Evolutionary conservation across 1,284 basidiomycete genomes (phyloP), one percentile per base, ranked within the genome.

Genomic region (Trametes polyzona): DNA sequence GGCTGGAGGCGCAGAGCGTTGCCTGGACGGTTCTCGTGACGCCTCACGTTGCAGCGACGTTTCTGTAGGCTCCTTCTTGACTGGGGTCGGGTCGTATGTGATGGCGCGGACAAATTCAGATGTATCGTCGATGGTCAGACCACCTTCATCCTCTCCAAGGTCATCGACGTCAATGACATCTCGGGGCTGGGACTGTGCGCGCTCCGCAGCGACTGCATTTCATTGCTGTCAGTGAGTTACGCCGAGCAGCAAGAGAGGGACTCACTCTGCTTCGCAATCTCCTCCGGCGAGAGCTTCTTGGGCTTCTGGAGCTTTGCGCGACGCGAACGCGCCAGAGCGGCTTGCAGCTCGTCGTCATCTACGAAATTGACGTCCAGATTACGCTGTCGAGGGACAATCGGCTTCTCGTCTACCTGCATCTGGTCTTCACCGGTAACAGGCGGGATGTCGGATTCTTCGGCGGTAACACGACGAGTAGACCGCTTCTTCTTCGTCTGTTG

Each of bases 301-400:
- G 81, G 74, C 71, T 90, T 93, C 70, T 87, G 87, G 2, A 93
- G 82, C 65, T 92, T 92, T 35, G 88, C 88, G 66, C 92, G 83
- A 57, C 97, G 82, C 56, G 93, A 87, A 17, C 92, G 85, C 23
- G 96, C 91, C 52, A 99, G 81, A 26, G 93, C 93, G 30, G 93
- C 93, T 79, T 98, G 95, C 35, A 99, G 82, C 69, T 99, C 97
- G 73, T 99, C 97, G 72, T 99, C 97, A 75, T 99, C 97, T 62
- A 99, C 90, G 72, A 98, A 92, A 75, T 98, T 96, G 59, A 82
- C 81, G 67, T 95, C 86, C 54, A 89, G 78, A 71, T 95, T 85
- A 66, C 87, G 78, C 65, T 76, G 76, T 64, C 84, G 79, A 59
- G 85, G 83, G 47, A 83, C 73, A 60, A 83, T 74, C 43, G 85